Base-by-base conservation (phyloP, 768 basidiomycete genomes). In the Pisolithus marmoratus region DNA sequence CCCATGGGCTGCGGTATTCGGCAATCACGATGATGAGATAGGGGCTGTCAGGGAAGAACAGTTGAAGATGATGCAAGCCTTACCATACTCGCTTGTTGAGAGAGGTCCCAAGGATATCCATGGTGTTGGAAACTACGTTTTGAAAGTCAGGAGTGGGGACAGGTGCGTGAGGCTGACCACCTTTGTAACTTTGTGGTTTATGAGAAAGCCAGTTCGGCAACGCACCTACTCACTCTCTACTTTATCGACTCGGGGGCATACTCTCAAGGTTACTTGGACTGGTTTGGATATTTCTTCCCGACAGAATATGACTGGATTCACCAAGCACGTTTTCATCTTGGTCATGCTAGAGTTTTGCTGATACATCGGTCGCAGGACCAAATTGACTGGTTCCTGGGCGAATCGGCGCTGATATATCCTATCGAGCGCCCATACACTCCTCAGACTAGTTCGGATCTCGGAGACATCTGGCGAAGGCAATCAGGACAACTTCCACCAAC, bases 1-100 rank as follows among this genome's bases (percentile, higher is more conserved):
- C 36, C 89, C 94, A 0, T 99, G 94, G 94, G 82, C 91, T 4
- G 87, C 84, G 0, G 79, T 97, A 2, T 94, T 97, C 66, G 95
- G 95, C 1, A 97, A 99, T 62, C 95, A 99, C 66, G 95, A 97
- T 58, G 79, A 82, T 41, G 87, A 94, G 54, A 76, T 82, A 46
- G 87, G 85, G 14, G 58, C 75, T 58, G 53, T 70, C 26, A 82
- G 84, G 56, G 80, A 76, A 27, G 77, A 82, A 17, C 90, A 94
- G 61, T 63, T 91, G 53, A 71, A 73, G 54, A 68, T 85, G 59
- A 80, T 93, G 81, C 83, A 86, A 63, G 78, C 73, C 1, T 72
- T 97, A 52, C 95, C 95, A 0, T 96, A 94, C 63, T 93, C 85
- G 48, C 69, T 97, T 5, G 83, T 90, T 6, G 76, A 90, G 59